phyloP scores from a whole-genome alignment of 1,284 basidiomycete species.

The Ceraceosorus guamensis region DNA sequence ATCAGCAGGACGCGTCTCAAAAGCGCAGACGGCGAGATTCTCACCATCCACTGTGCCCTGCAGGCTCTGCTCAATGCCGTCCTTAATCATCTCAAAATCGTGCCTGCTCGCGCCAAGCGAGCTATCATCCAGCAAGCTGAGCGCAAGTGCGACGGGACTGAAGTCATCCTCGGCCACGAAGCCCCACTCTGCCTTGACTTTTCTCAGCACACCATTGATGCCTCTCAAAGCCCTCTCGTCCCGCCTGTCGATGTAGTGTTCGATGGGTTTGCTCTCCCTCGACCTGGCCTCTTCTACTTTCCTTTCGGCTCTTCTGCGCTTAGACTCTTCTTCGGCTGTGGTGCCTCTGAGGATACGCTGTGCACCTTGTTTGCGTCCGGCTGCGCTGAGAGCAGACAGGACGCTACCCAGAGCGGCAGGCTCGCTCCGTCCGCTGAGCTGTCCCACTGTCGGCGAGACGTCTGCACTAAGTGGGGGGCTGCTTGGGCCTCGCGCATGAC shows the following conservation, averaged over 20 bases:
- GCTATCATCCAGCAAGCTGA: slow-evolving; percentile 41
- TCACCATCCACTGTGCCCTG: slow-evolving; percentile 42
- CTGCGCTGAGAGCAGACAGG: slow-evolving; percentile 32
- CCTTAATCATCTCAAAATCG: slow-evolving; percentile 37
- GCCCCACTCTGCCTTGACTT: slow-evolving; percentile 43
- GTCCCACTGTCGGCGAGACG: slow-evolving; percentile 26
- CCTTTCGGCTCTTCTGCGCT: slow-evolving; percentile 24
- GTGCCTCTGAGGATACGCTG: slow-evolving; percentile 41
- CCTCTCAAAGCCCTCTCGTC: slow-evolving; percentile 34
- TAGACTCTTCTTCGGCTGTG: slow-evolving; percentile 35
- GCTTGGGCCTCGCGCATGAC: neutral
- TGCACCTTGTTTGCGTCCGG: slow-evolving; percentile 38
- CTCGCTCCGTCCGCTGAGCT: slow-evolving; percentile 27
- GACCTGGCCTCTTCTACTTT: slow-evolving; percentile 27
- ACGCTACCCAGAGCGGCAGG: slow-evolving; percentile 37
- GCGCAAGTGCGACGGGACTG: slow-evolving; percentile 37
- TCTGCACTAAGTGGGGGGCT: neutral
- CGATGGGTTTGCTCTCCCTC: slow-evolving; percentile 17
- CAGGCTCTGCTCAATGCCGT: slow-evolving; percentile 34
- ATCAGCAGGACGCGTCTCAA: neutral
- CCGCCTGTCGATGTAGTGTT: slow-evolving; percentile 21
- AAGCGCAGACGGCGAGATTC: neutral
- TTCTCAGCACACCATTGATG: slow-evolving; percentile 42
- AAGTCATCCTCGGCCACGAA: slow-evolving; percentile 43
- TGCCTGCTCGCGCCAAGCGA: slow-evolving; percentile 29